Conservation (phyloP, 1,284 basidiomycete species). For the Afroboletus lepidellus region DNA sequence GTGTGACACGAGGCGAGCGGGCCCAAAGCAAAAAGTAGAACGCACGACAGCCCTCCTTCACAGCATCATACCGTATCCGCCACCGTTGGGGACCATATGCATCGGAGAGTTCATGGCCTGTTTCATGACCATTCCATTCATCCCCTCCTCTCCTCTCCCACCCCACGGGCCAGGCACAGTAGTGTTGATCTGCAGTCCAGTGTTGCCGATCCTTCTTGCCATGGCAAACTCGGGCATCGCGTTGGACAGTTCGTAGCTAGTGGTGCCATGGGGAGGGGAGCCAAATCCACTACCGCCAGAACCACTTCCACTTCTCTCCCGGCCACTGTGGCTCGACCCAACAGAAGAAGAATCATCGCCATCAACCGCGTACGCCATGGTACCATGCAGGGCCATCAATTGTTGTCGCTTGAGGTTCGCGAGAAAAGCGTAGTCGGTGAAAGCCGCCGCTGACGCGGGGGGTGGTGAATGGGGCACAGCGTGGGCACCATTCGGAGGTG, state of each 20-base stretch:
- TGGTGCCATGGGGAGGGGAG: constrained; percentile 29
- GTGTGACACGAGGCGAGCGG: constrained; percentile 10
- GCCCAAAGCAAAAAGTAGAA: constrained; percentile 4
- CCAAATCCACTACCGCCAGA: constrained; percentile 39
- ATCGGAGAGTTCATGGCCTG: constrained; percentile 35
- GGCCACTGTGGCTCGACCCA: constrained; percentile 34
- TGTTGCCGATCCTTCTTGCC: constrained; percentile 25
- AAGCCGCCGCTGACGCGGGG: constrained; percentile 18
- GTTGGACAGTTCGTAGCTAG: constrained; percentile 39
- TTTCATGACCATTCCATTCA: constrained; percentile 38
- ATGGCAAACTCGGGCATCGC: constrained; percentile 26
- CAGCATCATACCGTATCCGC: constrained; percentile 44
- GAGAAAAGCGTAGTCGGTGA: constrained; percentile 33
- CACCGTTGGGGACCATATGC: constrained; percentile 35
- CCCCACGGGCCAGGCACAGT: constrained; percentile 22
- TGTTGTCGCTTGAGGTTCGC: constrained; percentile 38
- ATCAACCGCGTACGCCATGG: constrained; percentile 33
- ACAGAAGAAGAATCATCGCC: constrained; percentile 44
- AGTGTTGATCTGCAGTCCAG: constrained; percentile 28
- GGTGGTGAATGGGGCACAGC: constrained; percentile 19
- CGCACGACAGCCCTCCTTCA: constrained; percentile 25
- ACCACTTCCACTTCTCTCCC: constrained; percentile 40
- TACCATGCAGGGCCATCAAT: constrained; percentile 25
- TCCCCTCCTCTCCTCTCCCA: constrained; percentile 34
- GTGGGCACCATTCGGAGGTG: constrained; percentile 36